Base-by-base conservation (phyloP, 2,329 filamentous ascomycete genomes). In the Grosmannia penicillata region DNA sequence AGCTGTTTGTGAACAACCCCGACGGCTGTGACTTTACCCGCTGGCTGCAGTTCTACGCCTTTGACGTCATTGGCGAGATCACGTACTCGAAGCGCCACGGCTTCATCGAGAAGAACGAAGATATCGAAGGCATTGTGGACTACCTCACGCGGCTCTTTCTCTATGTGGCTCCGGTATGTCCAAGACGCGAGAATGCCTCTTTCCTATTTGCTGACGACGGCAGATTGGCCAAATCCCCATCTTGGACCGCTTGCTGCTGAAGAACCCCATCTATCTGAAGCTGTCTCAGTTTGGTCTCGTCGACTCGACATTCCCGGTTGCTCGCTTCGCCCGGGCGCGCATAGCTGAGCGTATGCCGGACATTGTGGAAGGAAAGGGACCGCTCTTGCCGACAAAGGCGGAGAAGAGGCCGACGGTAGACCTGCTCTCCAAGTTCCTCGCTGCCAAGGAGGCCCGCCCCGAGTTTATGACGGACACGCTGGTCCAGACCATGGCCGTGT, bases 1-100 rank as follows among this genome's bases (percentile, higher is more conserved):
- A 62, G 2, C 51, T 77, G 4, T 79, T 66, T 46, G 66, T 62
- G n/a, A 51, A 55, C 18, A 58, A 60, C 19, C 43, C 53, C 2
- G 47, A 54, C 8, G 55, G 57, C 19, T 82, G 76, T 49, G 71
- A 82, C 50, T 78, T 84, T 40, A 72, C 74, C 2, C 62, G 66
- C 41, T 86, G 82, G 82, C 59, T 87, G 41, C 82, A 87, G 50
- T 86, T 77, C 52, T 86, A 82, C 48, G 82, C 82, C 0, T 87
- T 87, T 49, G 82, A 87, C 51, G 81, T 86, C 13, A 85, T 85
- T 44, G 80, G 80, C 6, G 76, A 82, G 44, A 71, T 86, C 49
- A 85, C 80, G 0, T 86, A 82, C 58, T 76, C 73, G 53, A 82
- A 82, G 53, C 66, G 78, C 0, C 69, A 85, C 41, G 82, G 82